phyloP scores from a whole-genome alignment of 2,329 filamentous ascomycete genomes.

The Penicillium sp. region DNA sequence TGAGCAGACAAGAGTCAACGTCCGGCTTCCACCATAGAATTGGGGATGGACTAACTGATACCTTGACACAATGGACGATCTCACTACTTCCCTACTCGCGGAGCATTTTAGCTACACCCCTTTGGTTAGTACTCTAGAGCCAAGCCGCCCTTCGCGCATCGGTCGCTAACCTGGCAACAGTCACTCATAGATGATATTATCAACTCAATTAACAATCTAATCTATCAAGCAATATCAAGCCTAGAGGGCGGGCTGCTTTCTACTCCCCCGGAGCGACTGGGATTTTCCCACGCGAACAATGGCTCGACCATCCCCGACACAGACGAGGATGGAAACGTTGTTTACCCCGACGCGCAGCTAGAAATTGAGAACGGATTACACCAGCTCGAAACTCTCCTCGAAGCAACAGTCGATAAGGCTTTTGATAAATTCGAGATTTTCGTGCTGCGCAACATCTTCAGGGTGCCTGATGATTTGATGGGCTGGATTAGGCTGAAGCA shows the following conservation, averaged over 20 bases:
- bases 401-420: conserved; percentile 80
- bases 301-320: conserved; percentile 52
- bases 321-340: conserved; percentile 52
- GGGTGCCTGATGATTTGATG: conserved; percentile 71
- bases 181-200: conserved; percentile 97
- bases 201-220: conserved; percentile 91
- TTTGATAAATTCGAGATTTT: conserved; percentile 91
- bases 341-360: conserved; percentile 58
- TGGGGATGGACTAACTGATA: conserved; percentile 16
- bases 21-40: not conserved
- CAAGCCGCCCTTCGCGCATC: conserved; percentile 1
- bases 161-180: conserved; percentile 53
- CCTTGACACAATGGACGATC: conserved; percentile 47
- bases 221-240: conserved; percentile 85
- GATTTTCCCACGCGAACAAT: conserved; percentile 67
- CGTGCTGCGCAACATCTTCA: conserved; percentile 82
- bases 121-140: conserved; percentile 64
- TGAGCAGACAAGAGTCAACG: conserved; percentile 6
- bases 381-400: conserved; percentile 80
- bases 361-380: conserved; percentile 91
- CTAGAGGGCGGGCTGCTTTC: conserved; percentile 81
- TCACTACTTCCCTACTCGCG: conserved; percentile 71
- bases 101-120: conserved; percentile 97
- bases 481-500: conserved; percentile 82
- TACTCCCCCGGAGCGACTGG: conserved; percentile 75